Percentiles rank a stretch among this genome's conserved stretches.
These are phyloP conservation scores for Trypanosoma platydactyli DNA, from an alignment of 208 protist genomes.

Conservation along the genomic window DNA sequence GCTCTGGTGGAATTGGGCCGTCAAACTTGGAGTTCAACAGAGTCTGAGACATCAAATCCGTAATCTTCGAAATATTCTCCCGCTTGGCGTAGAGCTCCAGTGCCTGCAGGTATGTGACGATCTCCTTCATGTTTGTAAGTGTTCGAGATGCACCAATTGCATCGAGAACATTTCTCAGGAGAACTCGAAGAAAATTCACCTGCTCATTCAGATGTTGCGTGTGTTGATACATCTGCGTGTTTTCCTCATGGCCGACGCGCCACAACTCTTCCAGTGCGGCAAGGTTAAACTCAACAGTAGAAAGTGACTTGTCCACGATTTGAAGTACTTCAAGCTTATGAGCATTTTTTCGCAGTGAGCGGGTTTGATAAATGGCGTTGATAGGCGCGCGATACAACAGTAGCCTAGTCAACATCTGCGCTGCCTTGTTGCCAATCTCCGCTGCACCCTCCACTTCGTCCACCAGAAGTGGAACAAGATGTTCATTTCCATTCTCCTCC, in stretches of 20 bases:
- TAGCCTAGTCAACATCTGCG: slow-evolving; percentile 34
- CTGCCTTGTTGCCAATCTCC: slow-evolving; percentile 53
- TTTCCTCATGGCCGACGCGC: slow-evolving; percentile 74
- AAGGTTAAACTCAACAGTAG: slow-evolving; percentile 83
- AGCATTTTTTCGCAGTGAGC: slow-evolving; percentile 33
- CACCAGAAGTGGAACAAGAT: slow-evolving; percentile 47
- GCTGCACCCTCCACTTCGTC: slow-evolving; percentile 75
- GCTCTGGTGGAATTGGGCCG: neutral
- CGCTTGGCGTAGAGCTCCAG: slow-evolving; percentile 80
- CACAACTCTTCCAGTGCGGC: slow-evolving; percentile 76
- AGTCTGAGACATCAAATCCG: slow-evolving; percentile 54
- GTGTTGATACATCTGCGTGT: slow-evolving; percentile 76
- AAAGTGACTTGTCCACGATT: slow-evolving; percentile 52
- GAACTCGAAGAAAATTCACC: slow-evolving; percentile 42
- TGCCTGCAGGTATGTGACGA: slow-evolving; percentile 64
- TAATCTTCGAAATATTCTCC: slow-evolving; percentile 58
- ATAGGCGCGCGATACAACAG: slow-evolving; percentile 79
- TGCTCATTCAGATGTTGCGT: slow-evolving; percentile 64
- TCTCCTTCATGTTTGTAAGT: slow-evolving; percentile 40
- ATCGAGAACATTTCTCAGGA: slow-evolving; percentile 79
- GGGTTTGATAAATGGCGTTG: slow-evolving; percentile 71
- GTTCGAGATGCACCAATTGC: slow-evolving; percentile 67
- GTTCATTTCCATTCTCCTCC: slow-evolving; percentile 32
- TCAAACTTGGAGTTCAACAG: slow-evolving; percentile 36
- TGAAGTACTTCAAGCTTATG: slow-evolving; percentile 45